Percentiles rank a stretch among this genome's conserved stretches.
These are phyloP conservation scores for Puccinia hordei DNA, from an alignment of 1,284 basidiomycete genomes.

Conservation along the genomic window DNA sequence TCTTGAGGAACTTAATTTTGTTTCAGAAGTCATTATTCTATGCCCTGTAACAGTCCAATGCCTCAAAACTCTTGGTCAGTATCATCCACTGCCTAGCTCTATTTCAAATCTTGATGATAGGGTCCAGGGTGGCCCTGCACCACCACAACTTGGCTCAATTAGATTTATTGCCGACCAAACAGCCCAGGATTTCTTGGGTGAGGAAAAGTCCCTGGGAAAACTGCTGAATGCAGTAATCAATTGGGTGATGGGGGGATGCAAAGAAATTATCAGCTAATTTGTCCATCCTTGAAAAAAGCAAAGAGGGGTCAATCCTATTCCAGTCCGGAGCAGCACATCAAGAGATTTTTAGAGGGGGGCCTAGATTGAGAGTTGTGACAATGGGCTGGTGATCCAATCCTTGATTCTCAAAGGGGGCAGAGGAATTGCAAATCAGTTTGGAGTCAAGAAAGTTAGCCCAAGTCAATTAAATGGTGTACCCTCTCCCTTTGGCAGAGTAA, in stretches of 20 bases:
- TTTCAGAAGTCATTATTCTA: neutral
- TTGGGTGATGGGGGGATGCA: too few species aligned
- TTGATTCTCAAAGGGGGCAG: neutral
- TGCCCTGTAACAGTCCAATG: too few species aligned
- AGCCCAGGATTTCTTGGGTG: too few species aligned
- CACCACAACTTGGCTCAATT: too few species aligned
- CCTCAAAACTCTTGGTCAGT: neutral
- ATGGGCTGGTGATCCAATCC: neutral
- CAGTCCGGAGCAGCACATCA: too few species aligned
- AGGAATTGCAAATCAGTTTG: neutral
- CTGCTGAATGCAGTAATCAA: too few species aligned
- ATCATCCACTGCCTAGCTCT: neutral
- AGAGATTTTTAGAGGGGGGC: too few species aligned
- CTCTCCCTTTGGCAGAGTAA: neutral
- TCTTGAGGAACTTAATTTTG: neutral
- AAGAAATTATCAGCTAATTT: too few species aligned
- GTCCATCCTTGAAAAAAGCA: too few species aligned
- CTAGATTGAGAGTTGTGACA: neutral
- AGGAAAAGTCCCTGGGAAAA: too few species aligned
- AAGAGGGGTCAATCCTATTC: neutral
- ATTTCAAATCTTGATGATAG: neutral
- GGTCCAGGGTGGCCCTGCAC: neutral
- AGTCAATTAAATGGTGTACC: neutral
- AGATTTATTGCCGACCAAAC: too few species aligned
- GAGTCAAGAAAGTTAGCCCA: neutral